Evolutionary conservation across 257 asterid species (phyloP).

Genomic region (Gentiana dahurica): DNA sequence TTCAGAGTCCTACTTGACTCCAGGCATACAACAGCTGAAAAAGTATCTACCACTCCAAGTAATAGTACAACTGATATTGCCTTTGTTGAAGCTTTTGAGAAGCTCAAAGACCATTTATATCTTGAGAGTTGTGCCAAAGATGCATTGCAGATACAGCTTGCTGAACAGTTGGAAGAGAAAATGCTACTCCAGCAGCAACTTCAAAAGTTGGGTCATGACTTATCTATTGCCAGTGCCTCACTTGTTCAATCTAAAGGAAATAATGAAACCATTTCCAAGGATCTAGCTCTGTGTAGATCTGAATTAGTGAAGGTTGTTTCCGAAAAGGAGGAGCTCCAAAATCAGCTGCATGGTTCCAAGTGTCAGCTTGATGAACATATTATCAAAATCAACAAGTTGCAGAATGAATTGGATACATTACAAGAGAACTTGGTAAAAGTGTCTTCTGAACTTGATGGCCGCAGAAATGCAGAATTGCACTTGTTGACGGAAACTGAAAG

Average conservation of each 20-base stretch:
- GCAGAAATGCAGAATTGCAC: conserved; percentile 39
- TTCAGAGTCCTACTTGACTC: conserved; percentile 47
- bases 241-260: conserved; percentile 38
- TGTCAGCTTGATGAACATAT: conserved; percentile 43
- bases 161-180: conserved; percentile 32
- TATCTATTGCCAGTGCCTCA: conserved; percentile 34
- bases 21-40: conserved; percentile 25
- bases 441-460: conserved; percentile 50
- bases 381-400: conserved; percentile 49
- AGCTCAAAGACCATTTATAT: conserved; percentile 70
- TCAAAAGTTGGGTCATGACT: conserved; percentile 38
- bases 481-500: conserved; percentile 55
- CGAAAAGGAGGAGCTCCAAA: conserved; percentile 41
- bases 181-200: conserved; percentile 19
- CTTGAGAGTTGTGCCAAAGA: conserved; percentile 58
- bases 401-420: conserved; percentile 44
- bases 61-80: conserved; percentile 15
- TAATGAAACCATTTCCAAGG: conserved; percentile 43
- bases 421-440: conserved; percentile 52
- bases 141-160: conserved; percentile 45
- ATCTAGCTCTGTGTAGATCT: conserved; percentile 40
- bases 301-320: conserved; percentile 41
- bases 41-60: conserved; percentile 15
- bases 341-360: conserved; percentile 51
- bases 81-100: conserved; percentile 38